Base-by-base conservation (phyloP, 345 rosid genomes). In the Populus alba region DNA sequence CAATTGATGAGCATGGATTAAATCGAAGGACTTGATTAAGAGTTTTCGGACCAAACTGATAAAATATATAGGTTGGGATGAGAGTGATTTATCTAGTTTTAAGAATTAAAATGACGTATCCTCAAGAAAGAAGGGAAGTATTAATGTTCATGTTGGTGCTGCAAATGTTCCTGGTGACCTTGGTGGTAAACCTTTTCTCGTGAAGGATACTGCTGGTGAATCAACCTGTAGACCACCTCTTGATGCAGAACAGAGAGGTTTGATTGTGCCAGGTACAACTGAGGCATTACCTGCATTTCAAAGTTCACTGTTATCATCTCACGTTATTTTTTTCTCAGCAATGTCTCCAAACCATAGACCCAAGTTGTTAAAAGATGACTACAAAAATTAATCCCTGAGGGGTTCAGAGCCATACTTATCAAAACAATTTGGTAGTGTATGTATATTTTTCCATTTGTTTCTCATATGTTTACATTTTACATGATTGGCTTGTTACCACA, bases 361-460 rank as follows among this genome's bases (percentile, higher is more conserved):
- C 76, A 31, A 66, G 59, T 68, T 75, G 67, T 61, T 81, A 79
- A 83, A 79, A 75, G 87, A 85, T 75, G 82, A 86, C 76, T 81
- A 79, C 72, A 92, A 76, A 84, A 62, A 67, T 70, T 78, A 72
- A 63, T 81, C 80, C 43, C 83, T 70, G 61, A 72, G 87, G 69
- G 87, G 76, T 81, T 83, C 86, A 37, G 94, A 91, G 80, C 89
- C 92, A 62, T 83, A 81, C 83, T 78, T 89, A 77, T 87, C 91
- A 75, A 92, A 91, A 80, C 92, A 93, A 82, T 88, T 87, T 84
- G 87, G 90, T 81, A 95, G 90, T 85, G 97, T 95, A 89, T 79
- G 80, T 72, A 43, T 69, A 39, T 71, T 39, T 83, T 59, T 82
- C 61, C n/a, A 4, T 63, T 41, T 68, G 70, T 15, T 16, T 49